Evolutionary conservation across 2,329 filamentous ascomycete species (phyloP).

Genomic region (Colletotrichum sp.): DNA sequence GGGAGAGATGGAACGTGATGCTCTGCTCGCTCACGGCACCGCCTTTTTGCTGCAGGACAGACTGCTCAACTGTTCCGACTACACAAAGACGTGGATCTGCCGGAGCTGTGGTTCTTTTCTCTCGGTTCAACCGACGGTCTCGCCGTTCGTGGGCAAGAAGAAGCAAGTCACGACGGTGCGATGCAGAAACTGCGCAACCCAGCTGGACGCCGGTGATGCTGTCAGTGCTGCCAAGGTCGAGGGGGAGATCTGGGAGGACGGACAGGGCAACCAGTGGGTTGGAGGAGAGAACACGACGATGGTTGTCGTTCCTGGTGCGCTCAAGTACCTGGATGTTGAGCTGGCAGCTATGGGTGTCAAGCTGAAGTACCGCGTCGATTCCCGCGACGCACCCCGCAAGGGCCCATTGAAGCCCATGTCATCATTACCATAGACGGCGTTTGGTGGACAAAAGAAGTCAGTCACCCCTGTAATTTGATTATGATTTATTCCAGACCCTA

Average conservation of each 20-base stretch:
- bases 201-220: conserved; percentile 62
- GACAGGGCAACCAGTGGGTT: conserved; percentile 80
- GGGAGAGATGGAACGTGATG: conserved; percentile 98
- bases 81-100: conserved; percentile 88
- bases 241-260: conserved; percentile 91
- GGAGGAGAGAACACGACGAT: conserved; percentile 91
- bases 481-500: not conserved
- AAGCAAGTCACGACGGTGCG: conserved; percentile 73
- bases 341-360: conserved; percentile 95
- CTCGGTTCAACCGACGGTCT: conserved; percentile 81
- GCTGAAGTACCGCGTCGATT: conserved; percentile 77
- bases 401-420: conserved; percentile 49
- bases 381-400: conserved; percentile 68
- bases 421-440: conserved; percentile 22
- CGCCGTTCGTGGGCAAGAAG: conserved; percentile 67
- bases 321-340: conserved; percentile 94
- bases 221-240: conserved; percentile 60
- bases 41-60: conserved; percentile 95
- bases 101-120: conserved; percentile 89
- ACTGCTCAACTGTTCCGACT: conserved; percentile 96
- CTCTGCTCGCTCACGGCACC: conserved; percentile 91
- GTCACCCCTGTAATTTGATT: conserved; percentile 1
- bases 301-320: conserved; percentile 89
- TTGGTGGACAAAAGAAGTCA: conserved; percentile 5
- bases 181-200: conserved; percentile 77